Evolutionary conservation across 805 yeast genomes (phyloP).

Genomic region (Metschnikowia borealis): DNA sequence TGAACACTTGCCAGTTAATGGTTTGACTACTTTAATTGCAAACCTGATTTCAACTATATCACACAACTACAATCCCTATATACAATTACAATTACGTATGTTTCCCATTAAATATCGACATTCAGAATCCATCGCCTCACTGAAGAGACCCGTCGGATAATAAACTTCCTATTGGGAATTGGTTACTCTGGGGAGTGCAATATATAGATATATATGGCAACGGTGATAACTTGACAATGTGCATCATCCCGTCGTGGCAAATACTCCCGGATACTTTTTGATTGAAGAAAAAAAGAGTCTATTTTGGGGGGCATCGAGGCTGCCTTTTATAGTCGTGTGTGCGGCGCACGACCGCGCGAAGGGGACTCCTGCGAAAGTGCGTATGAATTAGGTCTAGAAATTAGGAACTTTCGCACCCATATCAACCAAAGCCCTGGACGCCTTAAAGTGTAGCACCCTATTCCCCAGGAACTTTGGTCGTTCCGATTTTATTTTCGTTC

Average conservation of each 20-base stretch:
- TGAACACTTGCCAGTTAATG: too few relatives aligned
- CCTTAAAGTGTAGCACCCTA: too few relatives aligned
- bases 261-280: slow-evolving; percentile 59
- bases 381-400: not conserved
- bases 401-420: too few relatives aligned
- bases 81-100: not conserved
- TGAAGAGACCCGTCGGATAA: slow-evolving; percentile 45
- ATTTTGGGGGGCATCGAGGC: slow-evolving; percentile 10
- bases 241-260: slow-evolving; percentile 68
- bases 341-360: slow-evolving; percentile 11
- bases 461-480: too few relatives aligned
- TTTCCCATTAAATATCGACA: slow-evolving; percentile 43
- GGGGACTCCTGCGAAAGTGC: too few relatives aligned
- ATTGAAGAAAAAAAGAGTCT: slow-evolving; percentile 36
- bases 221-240: slow-evolving; percentile 58
- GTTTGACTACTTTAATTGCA: too few relatives aligned
- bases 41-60: too few relatives aligned
- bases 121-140: slow-evolving; percentile 55
- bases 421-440: too few relatives aligned
- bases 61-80: not conserved
- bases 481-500: too few relatives aligned
- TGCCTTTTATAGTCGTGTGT: slow-evolving; percentile 13
- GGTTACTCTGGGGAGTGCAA: slow-evolving; percentile 50
- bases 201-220: slow-evolving; percentile 49
- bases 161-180: slow-evolving; percentile 60